Base-by-base conservation (phyloP, 192 early-diverging fungal genomes). In the Gamsiella multidivaricata region DNA sequence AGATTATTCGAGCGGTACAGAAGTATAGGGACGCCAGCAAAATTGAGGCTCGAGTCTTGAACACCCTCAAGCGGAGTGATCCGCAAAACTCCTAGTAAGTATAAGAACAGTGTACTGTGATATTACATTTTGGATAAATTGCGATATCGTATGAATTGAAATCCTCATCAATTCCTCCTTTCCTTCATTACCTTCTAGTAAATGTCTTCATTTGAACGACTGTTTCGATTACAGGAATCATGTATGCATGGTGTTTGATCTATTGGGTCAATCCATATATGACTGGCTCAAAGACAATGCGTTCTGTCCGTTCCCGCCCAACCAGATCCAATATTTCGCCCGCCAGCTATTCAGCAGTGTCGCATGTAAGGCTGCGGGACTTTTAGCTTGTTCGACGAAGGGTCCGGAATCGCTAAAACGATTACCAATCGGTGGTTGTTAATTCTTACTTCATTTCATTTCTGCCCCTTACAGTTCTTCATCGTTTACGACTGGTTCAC, bases 231-330 rank as follows among this genome's bases (percentile, higher is more conserved):
- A 93, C 79, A 87, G 88, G 59, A 94, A 94, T 76, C 97, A 99
- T 85, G 91, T 94, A 10, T 99, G 97, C 85, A 99, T 99, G 95
- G 95, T 98, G 36, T 99, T 99, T 88, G 94, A 95, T 31, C 87
- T 97, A 46, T 84, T 97, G 14, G 90, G 89, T 9, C 89, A 91
- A 37, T 93, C 90, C 61, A 86, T 98, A 28, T 99, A 95, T 87
- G 97, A 99, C 79, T 99, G 93, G 82, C 79, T 99, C n/a, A 97
- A 99, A 81, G 89, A 91, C 49, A 96, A 96, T 80, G 72, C 89
- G 31, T 98, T 97, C 70, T 82, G 86, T 18, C 96, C 97, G 17
- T 97, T 99, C 73, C 92, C 94, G 37, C 72, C 91, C 20, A 70
- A 84, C 62, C 95, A 99, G 42, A 94, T 97, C 36, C 91, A 92